Base-by-base conservation (phyloP, 2,329 filamentous ascomycete genomes). In the Arthroderma sp. region DNA sequence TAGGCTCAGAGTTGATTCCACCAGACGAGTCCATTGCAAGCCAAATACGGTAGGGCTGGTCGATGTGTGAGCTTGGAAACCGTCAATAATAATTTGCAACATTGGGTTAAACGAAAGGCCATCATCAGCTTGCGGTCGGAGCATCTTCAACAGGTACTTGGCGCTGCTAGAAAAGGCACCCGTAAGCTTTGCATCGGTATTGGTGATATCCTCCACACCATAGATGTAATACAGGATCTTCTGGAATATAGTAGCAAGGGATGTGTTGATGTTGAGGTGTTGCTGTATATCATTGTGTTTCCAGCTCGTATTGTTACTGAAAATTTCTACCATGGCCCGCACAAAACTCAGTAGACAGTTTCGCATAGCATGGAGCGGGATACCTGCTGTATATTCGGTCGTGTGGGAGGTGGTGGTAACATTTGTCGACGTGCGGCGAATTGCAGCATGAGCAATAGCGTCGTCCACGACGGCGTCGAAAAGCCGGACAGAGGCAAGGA, bases 221-320 rank as follows among this genome's bases (percentile, higher is more conserved):
- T 85, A 88, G 28, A 80, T 78, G 56, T 81, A 82, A 31, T 73
- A 68, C 22, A 95, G 65, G 29, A 94, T 71, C 38, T 77, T 80
- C 50, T 82, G 74, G 57, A 95, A 80, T 9, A 81, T 74, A 4
- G 72, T 72, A 28, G 85, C 73, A 28, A 94, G 77, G 36, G 73
- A 72, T 11, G 73, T 72, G 47, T 85, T 76, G 40, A 95, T 74
- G 45, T 79, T 70, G 42, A 79, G 75, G 37, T 81, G 78, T 52
- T 88, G 81, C 28, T 79, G 69, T 7, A 78, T 72, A 1, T 75
- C 72, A 5, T 75, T 71, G 59, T 93, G 95, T 52, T 81, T 81
- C 91, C 89, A 98, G 4, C 80, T 86, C 29, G 79, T 77, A 33
- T 83, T 84, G 61, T 83, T 91, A 64, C 94, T 87, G 53, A 93